Evolutionary conservation across 306 rosid species (phyloP).

Genomic region (Gastrolobium villosum): DNA sequence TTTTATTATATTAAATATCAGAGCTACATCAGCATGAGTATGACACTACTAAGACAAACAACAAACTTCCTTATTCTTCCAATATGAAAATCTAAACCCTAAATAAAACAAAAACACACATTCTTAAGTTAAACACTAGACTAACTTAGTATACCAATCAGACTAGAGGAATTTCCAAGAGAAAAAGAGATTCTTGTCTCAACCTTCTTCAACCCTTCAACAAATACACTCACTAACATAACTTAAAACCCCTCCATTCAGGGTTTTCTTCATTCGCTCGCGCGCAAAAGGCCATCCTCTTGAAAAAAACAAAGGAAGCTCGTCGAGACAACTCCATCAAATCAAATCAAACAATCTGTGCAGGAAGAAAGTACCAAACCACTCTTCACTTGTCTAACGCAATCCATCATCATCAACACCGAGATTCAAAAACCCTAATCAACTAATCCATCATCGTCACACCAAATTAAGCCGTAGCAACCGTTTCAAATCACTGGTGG

Average conservation of each 20-base stretch:
- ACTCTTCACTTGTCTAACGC: neutral
- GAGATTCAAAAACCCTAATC: neutral
- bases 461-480: conserved; percentile 58
- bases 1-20: conserved; percentile 34
- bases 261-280: conserved; percentile 30
- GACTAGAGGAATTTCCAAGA: conserved; percentile 23
- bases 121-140: conserved; percentile 14
- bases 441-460: neutral
- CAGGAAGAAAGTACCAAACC: neutral
- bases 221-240: neutral
- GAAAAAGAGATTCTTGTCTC: neutral
- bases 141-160: neutral
- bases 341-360: conserved; percentile 27
- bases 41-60: neutral
- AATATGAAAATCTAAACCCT: neutral
- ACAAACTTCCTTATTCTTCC: neutral
- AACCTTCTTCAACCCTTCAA: neutral
- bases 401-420: conserved; percentile 24
- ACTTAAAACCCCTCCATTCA: neutral
- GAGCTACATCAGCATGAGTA: conserved; percentile 24
- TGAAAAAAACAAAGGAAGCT: conserved; percentile 70
- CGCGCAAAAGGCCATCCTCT: conserved; percentile 56
- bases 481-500: conserved; percentile 56
- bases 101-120: neutral
- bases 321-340: conserved; percentile 46